Evolutionary conservation across 1,284 basidiomycete genomes (phyloP), one percentile per base, ranked within the genome.

Genomic region (Wallemia ichthyophaga): DNA sequence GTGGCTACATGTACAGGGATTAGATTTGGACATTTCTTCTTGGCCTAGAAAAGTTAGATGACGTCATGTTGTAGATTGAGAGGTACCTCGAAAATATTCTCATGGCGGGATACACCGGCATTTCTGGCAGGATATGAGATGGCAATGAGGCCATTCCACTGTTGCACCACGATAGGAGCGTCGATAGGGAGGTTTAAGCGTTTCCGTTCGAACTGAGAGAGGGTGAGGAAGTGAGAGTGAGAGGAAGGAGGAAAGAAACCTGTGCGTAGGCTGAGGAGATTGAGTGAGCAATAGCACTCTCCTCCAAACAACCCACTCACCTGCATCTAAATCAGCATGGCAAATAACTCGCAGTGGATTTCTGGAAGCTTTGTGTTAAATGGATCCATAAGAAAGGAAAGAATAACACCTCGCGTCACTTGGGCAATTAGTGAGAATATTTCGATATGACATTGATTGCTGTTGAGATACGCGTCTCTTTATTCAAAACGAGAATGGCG

Each of bases 111-210:
- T 66, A 98, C 91, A 1, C 83, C 91, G 65, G 76, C 92, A 66
- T 80, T 81, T 60, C 92, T 76, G 0, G 94, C 92, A 1, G 88
- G 83, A 68, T 98, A 98, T 70, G 91, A 94, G 62, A 98, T 84
- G 0, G 94, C 94, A 62, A 99, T 98, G 55, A 77, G 69, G 19
- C 72, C 72, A 58, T 85, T 78, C 94, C 94, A 98, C 67, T 98
- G 92, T 56, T 84, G 78, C 2, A 94, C 91, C 9, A 91, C 86
- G 15, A 96, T 74, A 0, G 92, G 89, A 1, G 78, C 75, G 28
- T 78, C 76, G 1, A 64, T 63, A 21, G 61, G 59, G 9, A 64
- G 33, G 5, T 58, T 58, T 23, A 62, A 7, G 21, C 24, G 21
- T 17, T 15, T 56, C 15, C 55, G 19, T 27, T 56, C 55, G 25